These are phyloP conservation scores for Melastoma malabathricum DNA, from an alignment of 345 rosid species.

Conservation along the genomic window DNA sequence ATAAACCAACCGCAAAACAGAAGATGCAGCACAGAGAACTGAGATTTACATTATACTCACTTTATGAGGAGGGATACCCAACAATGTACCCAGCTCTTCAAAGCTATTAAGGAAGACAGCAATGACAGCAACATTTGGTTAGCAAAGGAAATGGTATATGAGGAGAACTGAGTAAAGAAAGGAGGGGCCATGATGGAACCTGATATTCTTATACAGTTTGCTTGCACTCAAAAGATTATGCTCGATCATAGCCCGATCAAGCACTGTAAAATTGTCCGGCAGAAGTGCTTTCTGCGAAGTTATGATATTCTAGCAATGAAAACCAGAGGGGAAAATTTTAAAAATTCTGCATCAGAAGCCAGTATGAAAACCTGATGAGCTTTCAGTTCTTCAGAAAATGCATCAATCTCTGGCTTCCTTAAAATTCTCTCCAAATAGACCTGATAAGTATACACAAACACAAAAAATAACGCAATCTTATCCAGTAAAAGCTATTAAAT, in stretches of 20 bases:
- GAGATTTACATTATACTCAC: conserved; percentile 25
- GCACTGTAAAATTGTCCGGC: conserved; percentile 88
- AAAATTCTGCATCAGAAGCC: no score
- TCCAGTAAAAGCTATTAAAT: background rate
- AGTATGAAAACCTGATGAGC: background rate
- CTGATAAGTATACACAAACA: no score
- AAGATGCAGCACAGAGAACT: background rate
- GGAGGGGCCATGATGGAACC: conserved; percentile 19
- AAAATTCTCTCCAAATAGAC: no score
- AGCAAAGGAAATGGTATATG: background rate
- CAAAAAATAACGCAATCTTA: no score
- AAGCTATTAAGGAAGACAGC: conserved; percentile 30
- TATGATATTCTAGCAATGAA: no score
- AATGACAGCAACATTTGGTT: background rate
- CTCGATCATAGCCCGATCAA: conserved; percentile 97
- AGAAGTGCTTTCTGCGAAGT: conserved; percentile 59
- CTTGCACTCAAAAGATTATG: conserved; percentile 95
- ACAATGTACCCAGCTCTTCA: conserved; percentile 88
- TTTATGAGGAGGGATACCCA: conserved; percentile 88
- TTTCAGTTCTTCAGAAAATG: background rate
- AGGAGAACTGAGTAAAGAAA: conserved; percentile 1
- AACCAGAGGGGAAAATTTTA: no score
- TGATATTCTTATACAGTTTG: conserved; percentile 91
- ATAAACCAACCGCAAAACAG: background rate
- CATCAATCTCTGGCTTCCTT: no score